Evolutionary conservation across 2,329 filamentous ascomycete species (phyloP), one percentile per base, ranked within the genome.

Genomic region (Sporothrix variecibatus): DNA sequence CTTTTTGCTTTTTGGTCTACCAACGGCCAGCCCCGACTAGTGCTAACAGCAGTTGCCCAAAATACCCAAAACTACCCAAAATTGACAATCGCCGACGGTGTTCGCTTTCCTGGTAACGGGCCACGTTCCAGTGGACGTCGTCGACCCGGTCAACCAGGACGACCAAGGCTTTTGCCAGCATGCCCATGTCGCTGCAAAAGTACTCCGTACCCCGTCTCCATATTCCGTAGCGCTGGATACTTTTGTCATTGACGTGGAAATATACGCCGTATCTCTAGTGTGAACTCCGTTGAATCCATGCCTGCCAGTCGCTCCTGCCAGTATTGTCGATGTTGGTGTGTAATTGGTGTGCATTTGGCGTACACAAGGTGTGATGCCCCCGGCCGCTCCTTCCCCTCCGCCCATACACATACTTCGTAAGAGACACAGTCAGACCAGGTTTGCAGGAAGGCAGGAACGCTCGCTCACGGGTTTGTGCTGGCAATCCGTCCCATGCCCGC

Each of bases 91-190:
- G 31, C 58, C 28, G 17, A 62, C 31, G 17, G 58, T 15, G 28
- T 6, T 67, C 38, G 62, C 38, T 67, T 67, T 67, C 62, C n/a
- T 67, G 62, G 38, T 67, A 46, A 65, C 38, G 23, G 40, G 38
- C 38, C 11, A 38, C 62, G 38, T 67, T 67, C 62, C 62, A 67
- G 62, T 67, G 62, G 62, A 46, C 23, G 38, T 12, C 23, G 46
- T 26, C 11, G 38, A 46, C 38, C 62, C 5, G 62, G 62, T 15
- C 62, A 12, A 65, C 58, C 58, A 46, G 62, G 34, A 23, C 51
- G 51, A 53, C 51, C 51, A 7, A n/a, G n/a, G n/a, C 23, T 7
- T 28, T n/a, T 28, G 12, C 62, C 38, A 43, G 2, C 34, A 65
- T 65, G 34, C 38, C 31, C 60, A 34, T 15, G 34, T 60, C 56